Base-by-base conservation (phyloP, 129 eudicot species). In the Ambrosia trifida region DNA sequence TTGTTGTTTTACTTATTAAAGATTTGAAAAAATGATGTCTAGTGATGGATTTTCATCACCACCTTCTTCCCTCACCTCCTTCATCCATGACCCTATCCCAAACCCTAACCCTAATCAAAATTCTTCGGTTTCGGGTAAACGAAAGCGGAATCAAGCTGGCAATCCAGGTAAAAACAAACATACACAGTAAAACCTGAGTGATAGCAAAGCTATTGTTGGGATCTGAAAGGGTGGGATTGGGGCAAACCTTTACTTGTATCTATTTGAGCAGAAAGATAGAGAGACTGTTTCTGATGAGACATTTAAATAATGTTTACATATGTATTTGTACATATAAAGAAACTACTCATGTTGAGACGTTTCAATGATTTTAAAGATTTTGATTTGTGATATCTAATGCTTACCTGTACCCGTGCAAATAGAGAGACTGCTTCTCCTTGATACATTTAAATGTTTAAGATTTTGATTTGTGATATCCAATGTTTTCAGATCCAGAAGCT, bases 401-500 rank as follows among this genome's bases (percentile, higher is more conserved):
- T n/a, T 38, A 38, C 8, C 2, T 40, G 10, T 40, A 40, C 6
- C 11, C 11, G 10, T 40, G 1, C 10, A 40, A 10, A 7, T 40
- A 40, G 44, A 40, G 11, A 7, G 44, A 7, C 11, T 7, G 41
- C 7, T 36, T 36, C 28, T 1, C 28, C 8, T 4, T 40, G 44
- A 7, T 8, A 17, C 31, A 1, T 52, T 2, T 31, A 11, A 32
- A 12, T 11, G 4, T 12, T 59, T 30, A 30, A 3, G 65, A 59
- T 12, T 59, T 59, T 9, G 17, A 32, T 59, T 57, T 4, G 63
- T 57, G 2, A 11, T 54, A 20, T 57, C 16, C 6, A 57, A 58
- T 59, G 1, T 32, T 28, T 71, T 67, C 76, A 91, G 95, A 91
- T 87, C 95, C 95, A 46, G 91, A 91, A 72, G 88, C 95, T 62